phyloP scores from a whole-genome alignment of 331 rosid genomes.

The Malus hybrid region DNA sequence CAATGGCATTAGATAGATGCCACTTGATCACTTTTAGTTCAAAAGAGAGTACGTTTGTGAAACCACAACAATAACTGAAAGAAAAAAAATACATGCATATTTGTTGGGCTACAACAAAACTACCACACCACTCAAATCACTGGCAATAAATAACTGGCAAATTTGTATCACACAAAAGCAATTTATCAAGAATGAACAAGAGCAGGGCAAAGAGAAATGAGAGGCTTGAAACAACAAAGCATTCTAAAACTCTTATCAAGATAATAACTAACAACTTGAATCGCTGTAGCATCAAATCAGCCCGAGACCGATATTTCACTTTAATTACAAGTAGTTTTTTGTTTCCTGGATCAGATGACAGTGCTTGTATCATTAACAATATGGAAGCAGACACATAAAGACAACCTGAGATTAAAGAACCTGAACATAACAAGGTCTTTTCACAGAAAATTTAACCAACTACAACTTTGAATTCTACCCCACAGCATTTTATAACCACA shows the following conservation, averaged over 20 bases:
- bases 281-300: background rate
- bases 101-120: background rate
- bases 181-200: background rate
- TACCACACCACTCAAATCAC: background rate
- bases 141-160: background rate
- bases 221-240: background rate
- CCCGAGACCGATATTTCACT: background rate
- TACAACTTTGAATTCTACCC: background rate
- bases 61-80: background rate
- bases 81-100: background rate
- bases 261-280: background rate
- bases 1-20: background rate
- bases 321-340: background rate
- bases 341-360: background rate
- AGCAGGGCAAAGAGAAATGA: background rate
- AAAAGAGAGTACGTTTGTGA: background rate
- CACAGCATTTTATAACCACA: background rate
- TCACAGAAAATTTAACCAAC: background rate
- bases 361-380: background rate
- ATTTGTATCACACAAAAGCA: background rate
- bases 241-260: background rate
- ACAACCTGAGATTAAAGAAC: background rate
- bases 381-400: background rate
- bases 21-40: background rate
- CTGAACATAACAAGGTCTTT: background rate